These are phyloP conservation scores for Chaetomium olivaceum DNA, from an alignment of 2,329 filamentous ascomycete genomes.

Conservation along the genomic window DNA sequence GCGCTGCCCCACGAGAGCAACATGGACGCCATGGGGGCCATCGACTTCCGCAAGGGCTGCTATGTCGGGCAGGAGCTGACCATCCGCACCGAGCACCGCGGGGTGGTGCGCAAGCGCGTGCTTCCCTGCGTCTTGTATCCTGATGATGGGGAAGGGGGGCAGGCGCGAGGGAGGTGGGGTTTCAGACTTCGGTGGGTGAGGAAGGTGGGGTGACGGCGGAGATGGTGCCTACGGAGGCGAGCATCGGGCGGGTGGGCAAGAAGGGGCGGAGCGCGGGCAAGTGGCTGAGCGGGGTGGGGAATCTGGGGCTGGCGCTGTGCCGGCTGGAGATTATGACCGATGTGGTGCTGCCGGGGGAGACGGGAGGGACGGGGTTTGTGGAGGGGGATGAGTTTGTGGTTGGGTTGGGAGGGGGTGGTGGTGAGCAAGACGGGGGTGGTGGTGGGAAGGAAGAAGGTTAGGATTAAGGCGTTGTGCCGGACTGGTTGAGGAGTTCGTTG, in stretches of 20 bases:
- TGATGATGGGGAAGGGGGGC: slow-evolving; percentile 48
- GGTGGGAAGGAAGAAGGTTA: slow-evolving; percentile 46
- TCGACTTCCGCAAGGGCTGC: slow-evolving; percentile 95
- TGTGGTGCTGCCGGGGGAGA: slow-evolving; percentile 67
- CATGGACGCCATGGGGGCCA: slow-evolving; percentile 78
- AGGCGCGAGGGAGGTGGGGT: slow-evolving; percentile 39
- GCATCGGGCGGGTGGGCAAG: slow-evolving; percentile 54
- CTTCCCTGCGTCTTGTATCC: slow-evolving; percentile 76
- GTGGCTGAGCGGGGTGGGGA: slow-evolving; percentile 76
- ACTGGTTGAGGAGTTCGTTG: slow-evolving; percentile 61
- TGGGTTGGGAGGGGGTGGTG: slow-evolving; percentile 44
- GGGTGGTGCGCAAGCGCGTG: slow-evolving; percentile 87
- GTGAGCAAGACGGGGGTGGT: slow-evolving; percentile 43
- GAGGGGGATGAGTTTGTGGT: slow-evolving; percentile 64
- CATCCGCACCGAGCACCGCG: slow-evolving; percentile 90
- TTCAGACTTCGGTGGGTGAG: not conserved
- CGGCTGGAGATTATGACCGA: slow-evolving; percentile 90
- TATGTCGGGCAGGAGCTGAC: slow-evolving; percentile 97
- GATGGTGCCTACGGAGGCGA: slow-evolving; percentile 47
- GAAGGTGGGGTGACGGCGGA: slow-evolving; percentile 34
- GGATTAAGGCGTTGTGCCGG: slow-evolving; percentile 77
- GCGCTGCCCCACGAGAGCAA: slow-evolving; percentile 87
- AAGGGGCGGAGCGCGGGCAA: slow-evolving; percentile 75
- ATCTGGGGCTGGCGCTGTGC: slow-evolving; percentile 83
- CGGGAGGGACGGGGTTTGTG: slow-evolving; percentile 61